phyloP scores from a whole-genome alignment of 2,329 filamentous ascomycete species.

The Graphiopsis chlorocephala region DNA sequence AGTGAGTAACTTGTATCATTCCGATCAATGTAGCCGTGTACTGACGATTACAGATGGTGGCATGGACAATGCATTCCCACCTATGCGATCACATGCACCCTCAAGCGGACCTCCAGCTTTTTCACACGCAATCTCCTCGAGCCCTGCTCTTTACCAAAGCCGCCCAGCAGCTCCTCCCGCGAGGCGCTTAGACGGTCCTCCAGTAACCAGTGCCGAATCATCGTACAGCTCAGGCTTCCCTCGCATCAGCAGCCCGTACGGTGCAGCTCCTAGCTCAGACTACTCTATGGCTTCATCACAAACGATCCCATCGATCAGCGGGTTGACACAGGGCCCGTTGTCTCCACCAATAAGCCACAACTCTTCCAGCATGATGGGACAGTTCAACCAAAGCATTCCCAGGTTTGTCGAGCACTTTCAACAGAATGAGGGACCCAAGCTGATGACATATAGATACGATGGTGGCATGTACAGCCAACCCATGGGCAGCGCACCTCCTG shows the following conservation, averaged over 20 bases:
- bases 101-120: slow-evolving; percentile 27
- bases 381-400: slow-evolving; percentile 26
- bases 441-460: slow-evolving; percentile 29
- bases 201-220: slow-evolving; percentile 17
- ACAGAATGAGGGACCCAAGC: background rate
- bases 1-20: slow-evolving; percentile 26
- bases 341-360: slow-evolving; percentile 27
- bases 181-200: slow-evolving; percentile 28
- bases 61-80: slow-evolving; percentile 34
- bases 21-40: background rate
- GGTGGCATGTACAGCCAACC: slow-evolving; percentile 28
- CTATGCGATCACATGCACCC: slow-evolving; percentile 33
- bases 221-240: slow-evolving; percentile 29
- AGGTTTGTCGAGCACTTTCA: slow-evolving; percentile 22
- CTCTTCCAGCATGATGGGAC: slow-evolving; percentile 23
- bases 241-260: slow-evolving; percentile 32
- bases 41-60: slow-evolving; percentile 17
- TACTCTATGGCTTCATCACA: slow-evolving; percentile 30
- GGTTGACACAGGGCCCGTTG: slow-evolving; percentile 34
- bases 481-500: slow-evolving; percentile 26
- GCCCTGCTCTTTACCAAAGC: slow-evolving; percentile 32
- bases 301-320: slow-evolving; percentile 33
- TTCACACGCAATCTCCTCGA: slow-evolving; percentile 29
- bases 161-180: slow-evolving; percentile 22
- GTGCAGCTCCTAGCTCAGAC: slow-evolving; percentile 21